A percentile compares a stretch with the other conserved stretches of the same genome.
Evolutionary conservation across 2,329 filamentous ascomycete species (phyloP).

Genomic region (Xylariales sp.): DNA sequence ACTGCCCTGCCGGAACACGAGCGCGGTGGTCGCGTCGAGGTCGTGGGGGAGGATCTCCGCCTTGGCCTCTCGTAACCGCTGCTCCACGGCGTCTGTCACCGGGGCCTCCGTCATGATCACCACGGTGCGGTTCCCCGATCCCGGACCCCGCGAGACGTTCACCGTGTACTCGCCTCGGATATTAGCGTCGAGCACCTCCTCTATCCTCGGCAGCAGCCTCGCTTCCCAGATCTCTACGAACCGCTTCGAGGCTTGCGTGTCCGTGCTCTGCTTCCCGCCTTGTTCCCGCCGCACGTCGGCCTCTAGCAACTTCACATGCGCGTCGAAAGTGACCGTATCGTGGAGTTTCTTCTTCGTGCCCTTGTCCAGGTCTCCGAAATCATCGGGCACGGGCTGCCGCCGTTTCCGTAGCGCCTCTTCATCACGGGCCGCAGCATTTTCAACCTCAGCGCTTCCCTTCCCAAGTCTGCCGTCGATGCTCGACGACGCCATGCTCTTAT

Average conservation of each 20-base stretch:
- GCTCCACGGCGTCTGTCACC: background rate
- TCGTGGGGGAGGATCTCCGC: constrained; percentile 22
- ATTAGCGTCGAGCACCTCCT: constrained; percentile 32
- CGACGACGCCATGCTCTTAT: background rate
- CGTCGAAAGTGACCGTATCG: background rate
- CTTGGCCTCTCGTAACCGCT: constrained; percentile 23
- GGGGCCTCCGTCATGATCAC: constrained; percentile 30
- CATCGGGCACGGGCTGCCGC: background rate
- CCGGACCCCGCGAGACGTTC: constrained; percentile 27
- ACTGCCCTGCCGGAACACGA: constrained; percentile 15
- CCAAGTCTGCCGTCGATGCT: background rate
- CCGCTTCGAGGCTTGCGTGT: constrained; percentile 25
- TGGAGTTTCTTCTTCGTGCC: background rate
- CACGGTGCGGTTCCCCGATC: constrained; percentile 30
- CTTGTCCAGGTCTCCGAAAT: background rate
- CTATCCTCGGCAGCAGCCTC: constrained; percentile 27
- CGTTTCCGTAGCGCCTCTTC: background rate
- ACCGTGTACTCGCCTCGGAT: constrained; percentile 33
- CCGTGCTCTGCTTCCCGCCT: background rate
- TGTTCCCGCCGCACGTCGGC: background rate
- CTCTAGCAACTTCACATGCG: background rate
- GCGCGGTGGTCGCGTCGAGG: constrained; percentile 21
- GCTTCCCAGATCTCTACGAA: constrained; percentile 36
- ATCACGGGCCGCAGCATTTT: background rate
- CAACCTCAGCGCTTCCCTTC: background rate